Conservation (phyloP, 2,329 filamentous ascomycete genomes). For the Trichocomaceae sp. region DNA sequence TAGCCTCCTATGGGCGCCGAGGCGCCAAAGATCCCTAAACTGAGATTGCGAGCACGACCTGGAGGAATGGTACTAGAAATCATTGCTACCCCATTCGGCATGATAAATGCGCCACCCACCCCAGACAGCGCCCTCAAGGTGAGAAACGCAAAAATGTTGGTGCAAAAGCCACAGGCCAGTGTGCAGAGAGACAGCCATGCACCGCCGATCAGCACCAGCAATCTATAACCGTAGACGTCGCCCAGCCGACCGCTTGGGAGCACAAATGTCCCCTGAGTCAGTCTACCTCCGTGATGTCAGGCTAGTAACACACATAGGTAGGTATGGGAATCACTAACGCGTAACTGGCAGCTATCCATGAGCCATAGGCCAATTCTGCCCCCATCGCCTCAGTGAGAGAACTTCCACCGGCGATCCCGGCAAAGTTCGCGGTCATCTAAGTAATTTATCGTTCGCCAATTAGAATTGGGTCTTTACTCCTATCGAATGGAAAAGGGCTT, state of each 20-base stretch:
- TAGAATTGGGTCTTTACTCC: not conserved
- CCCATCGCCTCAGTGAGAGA: slow-evolving; percentile 18
- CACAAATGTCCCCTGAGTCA: slow-evolving; percentile 54
- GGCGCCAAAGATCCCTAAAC: slow-evolving; percentile 44
- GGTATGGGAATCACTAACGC: slow-evolving; percentile 14
- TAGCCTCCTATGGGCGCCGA: slow-evolving; percentile 43
- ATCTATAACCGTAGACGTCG: slow-evolving; percentile 53
- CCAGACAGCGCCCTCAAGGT: slow-evolving; percentile 44
- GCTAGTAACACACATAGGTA: not conserved
- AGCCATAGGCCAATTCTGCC: slow-evolving; percentile 18
- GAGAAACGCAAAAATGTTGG: slow-evolving; percentile 38
- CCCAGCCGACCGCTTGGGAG: slow-evolving; percentile 52
- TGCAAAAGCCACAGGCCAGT: slow-evolving; percentile 45
- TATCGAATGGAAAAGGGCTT: too few relatives aligned
- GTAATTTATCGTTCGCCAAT: not conserved
- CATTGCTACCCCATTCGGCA: slow-evolving; percentile 49
- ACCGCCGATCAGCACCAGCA: slow-evolving; percentile 49
- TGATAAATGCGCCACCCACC: slow-evolving; percentile 46
- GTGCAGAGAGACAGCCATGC: slow-evolving; percentile 52
- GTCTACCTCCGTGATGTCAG: slow-evolving; percentile 21
- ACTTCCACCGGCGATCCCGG: slow-evolving; percentile 22
- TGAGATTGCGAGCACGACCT: slow-evolving; percentile 41
- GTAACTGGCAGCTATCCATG: slow-evolving; percentile 25
- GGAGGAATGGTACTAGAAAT: slow-evolving; percentile 45
- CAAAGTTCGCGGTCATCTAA: slow-evolving; percentile 26